phyloP scores from a whole-genome alignment of 208 protist species.

The Crithidia acanthocephali region DNA sequence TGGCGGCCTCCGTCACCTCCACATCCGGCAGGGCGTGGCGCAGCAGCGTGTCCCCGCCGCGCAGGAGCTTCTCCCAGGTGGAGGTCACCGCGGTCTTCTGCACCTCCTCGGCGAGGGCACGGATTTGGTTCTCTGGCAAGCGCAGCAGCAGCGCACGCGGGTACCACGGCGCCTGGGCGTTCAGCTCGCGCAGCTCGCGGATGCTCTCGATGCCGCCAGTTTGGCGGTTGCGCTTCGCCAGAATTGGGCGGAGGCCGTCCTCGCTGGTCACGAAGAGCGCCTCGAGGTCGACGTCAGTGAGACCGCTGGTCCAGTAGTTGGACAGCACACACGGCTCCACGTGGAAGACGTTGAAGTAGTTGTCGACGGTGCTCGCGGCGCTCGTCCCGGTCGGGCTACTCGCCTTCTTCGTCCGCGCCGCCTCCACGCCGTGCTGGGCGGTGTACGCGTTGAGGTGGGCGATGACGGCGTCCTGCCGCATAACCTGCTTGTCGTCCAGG shows the following conservation, averaged over 20 bases:
- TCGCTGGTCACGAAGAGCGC: conserved; percentile 72
- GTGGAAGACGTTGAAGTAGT: conserved; percentile 78
- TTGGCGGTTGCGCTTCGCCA: conserved; percentile 72
- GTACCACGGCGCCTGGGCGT: conserved; percentile 41
- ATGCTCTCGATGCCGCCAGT: conserved; percentile 71
- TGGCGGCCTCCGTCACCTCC: conserved; percentile 22
- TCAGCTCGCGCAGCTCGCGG: conserved; percentile 70
- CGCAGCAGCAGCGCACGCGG: conserved; percentile 55
- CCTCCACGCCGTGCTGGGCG: conserved; percentile 47
- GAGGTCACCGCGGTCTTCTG: conserved; percentile 40
- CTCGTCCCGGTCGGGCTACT: conserved; percentile 8
- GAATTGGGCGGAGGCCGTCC: conserved; percentile 57
- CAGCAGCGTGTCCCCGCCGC: conserved; percentile 52
- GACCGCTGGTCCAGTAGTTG: conserved; percentile 76
- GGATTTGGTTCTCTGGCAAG: conserved; percentile 47
- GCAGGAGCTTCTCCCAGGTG: conserved; percentile 57
- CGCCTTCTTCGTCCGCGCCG: conserved; percentile 33
- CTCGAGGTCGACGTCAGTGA: conserved; percentile 70
- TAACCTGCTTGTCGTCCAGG: conserved; percentile 72
- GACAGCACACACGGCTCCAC: conserved; percentile 81
- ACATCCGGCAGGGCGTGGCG: conserved; percentile 38
- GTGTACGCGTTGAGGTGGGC: conserved; percentile 69
- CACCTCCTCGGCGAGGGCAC: conserved; percentile 45
- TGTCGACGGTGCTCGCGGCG: conserved; percentile 31
- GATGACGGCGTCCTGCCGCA: conserved; percentile 70